These are phyloP conservation scores for Hygrophoropsis aurantiaca DNA, from an alignment of 768 basidiomycete species.

Conservation along the genomic window DNA sequence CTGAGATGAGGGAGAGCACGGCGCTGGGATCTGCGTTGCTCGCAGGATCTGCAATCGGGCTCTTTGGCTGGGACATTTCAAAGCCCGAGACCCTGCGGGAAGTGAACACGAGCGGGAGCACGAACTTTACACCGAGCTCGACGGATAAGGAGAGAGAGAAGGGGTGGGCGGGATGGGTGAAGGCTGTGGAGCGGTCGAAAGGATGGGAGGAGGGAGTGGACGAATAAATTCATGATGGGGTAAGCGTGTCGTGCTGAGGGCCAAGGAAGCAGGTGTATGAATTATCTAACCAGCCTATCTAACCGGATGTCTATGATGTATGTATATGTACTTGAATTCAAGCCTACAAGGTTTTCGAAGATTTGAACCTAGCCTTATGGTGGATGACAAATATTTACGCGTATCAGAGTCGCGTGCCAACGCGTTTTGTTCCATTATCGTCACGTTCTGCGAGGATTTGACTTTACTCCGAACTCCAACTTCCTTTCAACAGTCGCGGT, in stretches of 20 bases:
- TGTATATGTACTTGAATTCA: too few relatives aligned
- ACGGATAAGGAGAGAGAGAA: slow-evolving; percentile 53
- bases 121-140: slow-evolving; percentile 62
- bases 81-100: slow-evolving; percentile 79
- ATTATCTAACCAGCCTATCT: too few relatives aligned
- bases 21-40: slow-evolving; percentile 94
- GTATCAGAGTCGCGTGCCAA: too few relatives aligned
- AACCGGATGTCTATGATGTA: too few relatives aligned
- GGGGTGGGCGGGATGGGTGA: slow-evolving; percentile 82
- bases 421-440: neutral
- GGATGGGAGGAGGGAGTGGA: slow-evolving; percentile 72
- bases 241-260: too few relatives aligned
- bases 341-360: too few relatives aligned
- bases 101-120: slow-evolving; percentile 85
- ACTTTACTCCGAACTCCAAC: neutral
- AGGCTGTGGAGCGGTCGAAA: slow-evolving; percentile 80
- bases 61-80: slow-evolving; percentile 91
- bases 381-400: too few relatives aligned
- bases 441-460: slow-evolving; percentile 10
- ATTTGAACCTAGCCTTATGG: too few relatives aligned
- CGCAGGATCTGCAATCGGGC: slow-evolving; percentile 81
- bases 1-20: slow-evolving; percentile 97
- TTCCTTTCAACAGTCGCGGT: neutral
- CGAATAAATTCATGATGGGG: too few relatives aligned
- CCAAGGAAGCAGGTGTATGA: too few relatives aligned